These are phyloP conservation scores for Hortiboletus campestris DNA, from an alignment of 768 basidiomycete species.

Conservation along the genomic window DNA sequence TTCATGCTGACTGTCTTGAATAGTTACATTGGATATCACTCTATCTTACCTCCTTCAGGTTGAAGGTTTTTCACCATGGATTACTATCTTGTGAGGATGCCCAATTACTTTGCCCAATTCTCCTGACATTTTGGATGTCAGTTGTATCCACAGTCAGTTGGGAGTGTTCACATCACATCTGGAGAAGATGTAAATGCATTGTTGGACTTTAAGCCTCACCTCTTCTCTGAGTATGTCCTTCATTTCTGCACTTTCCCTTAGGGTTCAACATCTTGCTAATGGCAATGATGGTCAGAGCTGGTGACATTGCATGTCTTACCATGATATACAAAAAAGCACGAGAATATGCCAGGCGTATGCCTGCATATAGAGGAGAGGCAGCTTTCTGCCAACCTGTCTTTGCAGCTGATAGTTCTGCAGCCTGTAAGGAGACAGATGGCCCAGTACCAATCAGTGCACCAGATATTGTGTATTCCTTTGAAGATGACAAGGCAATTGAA, in stretches of 20 bases:
- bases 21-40: slow-evolving; percentile 27
- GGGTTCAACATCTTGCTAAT: no score
- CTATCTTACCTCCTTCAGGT: slow-evolving; percentile 6
- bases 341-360: slow-evolving; percentile 40
- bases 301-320: slow-evolving; percentile 1
- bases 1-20: not conserved
- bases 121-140: slow-evolving; percentile 5
- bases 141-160: slow-evolving; percentile 44
- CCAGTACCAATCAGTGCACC: slow-evolving; percentile 20
- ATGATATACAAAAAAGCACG: slow-evolving; percentile 54
- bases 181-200: slow-evolving; percentile 40
- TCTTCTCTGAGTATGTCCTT: slow-evolving; percentile 39
- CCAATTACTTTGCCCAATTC: no score
- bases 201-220: slow-evolving; percentile 45
- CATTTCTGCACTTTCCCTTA: not conserved
- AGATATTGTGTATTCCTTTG: slow-evolving; percentile 31
- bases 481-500: slow-evolving; percentile 35
- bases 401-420: slow-evolving; percentile 25
- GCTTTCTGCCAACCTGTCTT: slow-evolving; percentile 24
- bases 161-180: slow-evolving; percentile 20
- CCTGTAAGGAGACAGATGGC: slow-evolving; percentile 5
- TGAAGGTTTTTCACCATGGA: slow-evolving; percentile 29
- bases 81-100: slow-evolving; percentile 34
- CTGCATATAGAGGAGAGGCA: slow-evolving; percentile 13
- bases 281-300: no score